A percentile compares a stretch with the other conserved stretches of the same genome.
Conservation (phyloP, 75 land plant genomes). For the Larix kaempferi region DNA sequence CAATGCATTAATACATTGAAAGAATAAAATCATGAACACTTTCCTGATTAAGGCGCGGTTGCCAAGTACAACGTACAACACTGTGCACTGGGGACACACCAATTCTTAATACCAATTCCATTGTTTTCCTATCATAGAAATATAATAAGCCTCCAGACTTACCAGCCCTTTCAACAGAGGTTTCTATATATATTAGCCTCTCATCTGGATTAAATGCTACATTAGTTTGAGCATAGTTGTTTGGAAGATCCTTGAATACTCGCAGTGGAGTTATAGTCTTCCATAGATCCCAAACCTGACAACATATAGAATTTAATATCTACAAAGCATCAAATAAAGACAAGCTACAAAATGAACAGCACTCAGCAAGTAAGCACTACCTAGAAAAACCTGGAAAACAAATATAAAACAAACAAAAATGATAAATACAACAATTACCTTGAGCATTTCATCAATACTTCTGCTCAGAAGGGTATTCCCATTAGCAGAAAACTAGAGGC, state of each 20-base stretch:
- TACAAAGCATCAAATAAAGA: too few relatives aligned
- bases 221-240: constrained; percentile 90
- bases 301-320: constrained; percentile 2
- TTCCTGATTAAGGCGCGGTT: constrained; percentile 95
- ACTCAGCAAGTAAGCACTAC: neutral
- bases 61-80: constrained; percentile 94
- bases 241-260: constrained; percentile 80
- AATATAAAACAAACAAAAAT: neutral
- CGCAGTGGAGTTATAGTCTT: constrained; percentile 59
- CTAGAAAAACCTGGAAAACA: neutral
- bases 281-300: constrained; percentile 96
- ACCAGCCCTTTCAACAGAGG: constrained; percentile 90
- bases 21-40: neutral
- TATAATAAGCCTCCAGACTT: constrained; percentile 74
- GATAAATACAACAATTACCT: constrained; percentile 41
- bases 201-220: constrained; percentile 93
- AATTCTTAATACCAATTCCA: constrained; percentile 85
- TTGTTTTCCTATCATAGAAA: constrained; percentile 66
- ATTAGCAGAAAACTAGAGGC: constrained; percentile 80
- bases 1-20: too few relatives aligned
- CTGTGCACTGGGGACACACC: constrained; percentile 84
- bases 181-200: constrained; percentile 81
- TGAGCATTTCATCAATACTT: constrained; percentile 81
- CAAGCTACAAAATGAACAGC: neutral
- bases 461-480: constrained; percentile 74